Base-by-base conservation (phyloP, 2,329 filamentous ascomycete genomes). In the Microcera coccophila region DNA sequence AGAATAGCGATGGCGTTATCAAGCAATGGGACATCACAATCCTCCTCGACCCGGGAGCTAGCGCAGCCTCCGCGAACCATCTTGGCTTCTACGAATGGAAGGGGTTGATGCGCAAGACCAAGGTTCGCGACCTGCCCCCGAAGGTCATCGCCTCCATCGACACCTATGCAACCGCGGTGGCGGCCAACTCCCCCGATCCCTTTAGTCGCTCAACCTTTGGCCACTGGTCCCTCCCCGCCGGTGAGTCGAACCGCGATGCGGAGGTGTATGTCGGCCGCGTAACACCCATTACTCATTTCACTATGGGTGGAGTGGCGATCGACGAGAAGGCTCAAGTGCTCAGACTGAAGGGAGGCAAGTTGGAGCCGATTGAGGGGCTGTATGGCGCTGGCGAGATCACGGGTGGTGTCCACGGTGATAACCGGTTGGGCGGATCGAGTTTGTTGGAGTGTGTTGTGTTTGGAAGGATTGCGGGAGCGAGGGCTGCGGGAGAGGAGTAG, bases 371-470 rank as follows among this genome's bases (percentile, higher is more conserved):
- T 24, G 55, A 67, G 3, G 80, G 81, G 0, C 52, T 84, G 1
- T 84, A 78, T 74, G 79, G 74, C 0, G 80, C 81, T 0, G 81
- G 81, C 0, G 81, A 84, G 64, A 73, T 83, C 15, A 81, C 79
- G 0, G 81, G 81, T 0, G 81, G 81, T 0, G 66, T 85, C 7
- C 81, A 84, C 54, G 80, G 81, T 0, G 77, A 76, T 36, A 84
- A 84, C 53, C 66, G 81, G 12, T 57, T 84, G 0, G 80, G 79
- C 14, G 80, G 81, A 0, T 81, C 76, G 4, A 82, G 78, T 2
- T 52, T 84, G 40, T 57, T 84, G 5, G 80, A 84, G 51, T 84
- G 81, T 63, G 79, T 77, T 3, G 76, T 84, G 0, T 84, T 79
- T 66, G 81, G 81, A 4, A 67, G 78, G 29, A 74, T 76, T 28